phyloP scores from a whole-genome alignment of 306 rosid genomes.

The Astragalus membranaceus region DNA sequence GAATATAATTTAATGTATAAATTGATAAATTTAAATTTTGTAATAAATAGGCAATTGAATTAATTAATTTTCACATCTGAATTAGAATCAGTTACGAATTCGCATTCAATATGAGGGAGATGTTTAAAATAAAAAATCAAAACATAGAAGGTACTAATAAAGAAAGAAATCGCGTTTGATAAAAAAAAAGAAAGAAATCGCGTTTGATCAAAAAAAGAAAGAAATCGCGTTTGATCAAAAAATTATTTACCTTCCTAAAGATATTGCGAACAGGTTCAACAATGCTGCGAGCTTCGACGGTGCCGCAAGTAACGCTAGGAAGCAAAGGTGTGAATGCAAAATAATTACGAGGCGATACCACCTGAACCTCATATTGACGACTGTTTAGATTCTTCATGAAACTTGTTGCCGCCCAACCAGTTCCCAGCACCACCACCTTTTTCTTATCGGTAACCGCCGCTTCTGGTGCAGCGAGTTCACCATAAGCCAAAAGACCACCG shows the following conservation, averaged over 20 bases:
- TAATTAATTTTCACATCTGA: no score
- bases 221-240: no score
- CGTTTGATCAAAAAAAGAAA: no score
- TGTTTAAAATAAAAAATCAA: background rate
- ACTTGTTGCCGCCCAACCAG: slow-evolving; percentile 98
- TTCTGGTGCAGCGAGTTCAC: slow-evolving; percentile 40
- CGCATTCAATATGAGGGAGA: no score
- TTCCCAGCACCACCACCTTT: slow-evolving; percentile 90
- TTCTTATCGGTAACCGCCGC: slow-evolving; percentile 42
- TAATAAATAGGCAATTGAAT: no score
- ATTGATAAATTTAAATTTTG: no score
- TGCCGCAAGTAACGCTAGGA: slow-evolving; percentile 94
- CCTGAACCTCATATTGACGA: slow-evolving; percentile 70
- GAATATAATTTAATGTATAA: no score
- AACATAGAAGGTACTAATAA: background rate
- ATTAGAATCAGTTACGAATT: no score
- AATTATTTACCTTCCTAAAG: slow-evolving; percentile 53
- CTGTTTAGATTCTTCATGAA: slow-evolving; percentile 65
- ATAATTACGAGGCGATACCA: slow-evolving; percentile 86
- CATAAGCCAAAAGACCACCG: slow-evolving; percentile 67
- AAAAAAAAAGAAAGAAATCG: no score
- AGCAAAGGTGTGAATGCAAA: slow-evolving; percentile 92
- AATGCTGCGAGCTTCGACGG: slow-evolving; percentile 90
- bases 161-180: no score
- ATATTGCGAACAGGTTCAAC: slow-evolving; percentile 89